Percentiles rank a stretch among this genome's conserved stretches.
phyloP scores from a whole-genome alignment of 2,329 filamentous ascomycete genomes.

The Ophiostoma populinum region DNA sequence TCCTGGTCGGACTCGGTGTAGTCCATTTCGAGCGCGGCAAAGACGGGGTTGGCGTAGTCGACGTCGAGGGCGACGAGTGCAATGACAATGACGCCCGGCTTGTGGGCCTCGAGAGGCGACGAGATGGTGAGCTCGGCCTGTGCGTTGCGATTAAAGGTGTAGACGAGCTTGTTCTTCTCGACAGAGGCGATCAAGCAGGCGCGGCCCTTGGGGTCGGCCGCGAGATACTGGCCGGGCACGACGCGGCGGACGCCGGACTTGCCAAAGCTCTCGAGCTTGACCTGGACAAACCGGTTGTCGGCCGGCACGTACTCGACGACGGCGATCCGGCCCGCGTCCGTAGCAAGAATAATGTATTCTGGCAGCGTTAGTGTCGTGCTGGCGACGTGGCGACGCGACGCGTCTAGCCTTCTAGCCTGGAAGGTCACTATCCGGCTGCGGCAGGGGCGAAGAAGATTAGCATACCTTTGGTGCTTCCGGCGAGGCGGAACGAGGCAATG shows the following conservation, averaged over 20 bases:
- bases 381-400: too few relatives aligned
- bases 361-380: not conserved
- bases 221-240: slow-evolving; percentile 88
- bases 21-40: slow-evolving; percentile 85
- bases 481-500: slow-evolving; percentile 75
- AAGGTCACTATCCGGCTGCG: too few relatives aligned
- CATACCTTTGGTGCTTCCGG: slow-evolving; percentile 92
- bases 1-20: slow-evolving; percentile 87
- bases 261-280: slow-evolving; percentile 94
- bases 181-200: slow-evolving; percentile 86
- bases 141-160: slow-evolving; percentile 88
- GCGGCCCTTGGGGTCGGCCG: slow-evolving; percentile 86
- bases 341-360: slow-evolving; percentile 94
- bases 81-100: slow-evolving; percentile 77
- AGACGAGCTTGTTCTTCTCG: slow-evolving; percentile 99
- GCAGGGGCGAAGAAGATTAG: too few relatives aligned
- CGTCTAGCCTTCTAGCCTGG: slow-evolving; percentile 18
- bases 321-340: slow-evolving; percentile 87
- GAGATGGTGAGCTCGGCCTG: slow-evolving; percentile 94
- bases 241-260: slow-evolving; percentile 92
- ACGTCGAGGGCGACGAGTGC: slow-evolving; percentile 80
- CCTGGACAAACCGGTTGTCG: slow-evolving; percentile 70
- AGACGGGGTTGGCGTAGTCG: slow-evolving; percentile 92
- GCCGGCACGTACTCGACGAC: slow-evolving; percentile 82
- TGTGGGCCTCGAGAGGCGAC: slow-evolving; percentile 90